Evolutionary conservation across 2,329 filamentous ascomycete species (phyloP).

Genomic region (Arthrobotrys megalospora): DNA sequence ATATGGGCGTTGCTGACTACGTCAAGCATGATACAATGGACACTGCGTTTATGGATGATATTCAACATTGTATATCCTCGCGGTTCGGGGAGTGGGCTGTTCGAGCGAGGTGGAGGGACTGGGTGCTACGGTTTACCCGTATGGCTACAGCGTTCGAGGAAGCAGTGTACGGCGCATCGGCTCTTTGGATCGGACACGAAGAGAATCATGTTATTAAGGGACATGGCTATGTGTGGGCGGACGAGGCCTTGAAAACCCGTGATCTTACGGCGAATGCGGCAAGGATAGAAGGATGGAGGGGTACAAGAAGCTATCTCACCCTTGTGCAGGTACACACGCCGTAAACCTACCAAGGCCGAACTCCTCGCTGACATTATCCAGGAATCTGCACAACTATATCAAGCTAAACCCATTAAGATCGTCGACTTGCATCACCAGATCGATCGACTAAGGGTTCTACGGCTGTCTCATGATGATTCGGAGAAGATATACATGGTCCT

Average conservation of each 20-base stretch:
- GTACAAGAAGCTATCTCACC: constrained; percentile 93
- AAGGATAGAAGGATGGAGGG: constrained; percentile 96
- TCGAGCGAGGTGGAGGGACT: constrained; percentile 91
- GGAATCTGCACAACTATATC: constrained; percentile 78
- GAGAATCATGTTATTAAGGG: constrained; percentile 77
- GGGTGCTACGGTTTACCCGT: constrained; percentile 93
- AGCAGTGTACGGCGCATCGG: constrained; percentile 91
- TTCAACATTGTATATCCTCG: constrained; percentile 85
- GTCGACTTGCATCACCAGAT: constrained; percentile 93
- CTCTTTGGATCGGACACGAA: constrained; percentile 85
- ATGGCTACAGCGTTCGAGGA: constrained; percentile 96
- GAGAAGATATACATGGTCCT: constrained; percentile 89
- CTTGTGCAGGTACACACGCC: constrained; percentile 81
- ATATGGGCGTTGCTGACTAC: constrained; percentile 62
- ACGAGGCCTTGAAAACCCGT: constrained; percentile 82
- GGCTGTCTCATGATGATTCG: constrained; percentile 81
- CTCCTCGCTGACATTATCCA: constrained; percentile 68
- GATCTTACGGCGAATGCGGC: constrained; percentile 93
- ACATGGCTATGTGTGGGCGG: constrained; percentile 95
- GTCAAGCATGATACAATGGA: constrained; percentile 77
- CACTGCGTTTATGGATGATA: constrained; percentile 86
- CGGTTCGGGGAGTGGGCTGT: constrained; percentile 91
- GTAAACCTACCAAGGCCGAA: background rate
- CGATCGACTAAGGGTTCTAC: constrained; percentile 87
- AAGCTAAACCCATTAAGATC: constrained; percentile 79